Evolutionary conservation across 169 alveolate species (phyloP), one percentile per base, ranked within the genome.

Genomic region (Plasmodium malariae): DNA sequence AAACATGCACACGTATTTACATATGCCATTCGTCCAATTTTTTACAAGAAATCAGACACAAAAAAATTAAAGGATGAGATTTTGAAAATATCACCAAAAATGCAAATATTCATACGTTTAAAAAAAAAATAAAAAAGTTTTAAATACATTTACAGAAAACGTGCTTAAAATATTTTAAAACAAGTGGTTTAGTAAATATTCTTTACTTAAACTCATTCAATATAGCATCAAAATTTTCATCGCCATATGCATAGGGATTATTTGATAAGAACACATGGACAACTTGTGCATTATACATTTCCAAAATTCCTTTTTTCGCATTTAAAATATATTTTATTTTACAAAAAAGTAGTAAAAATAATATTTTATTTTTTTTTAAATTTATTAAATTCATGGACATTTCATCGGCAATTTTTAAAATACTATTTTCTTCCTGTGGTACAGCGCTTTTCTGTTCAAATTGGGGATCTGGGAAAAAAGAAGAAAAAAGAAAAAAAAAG

Each of bases 161-260:
- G n/a, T n/a, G n/a, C n/a, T 45, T 30, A 62, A 62, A 2, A 32
- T 62, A 62, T 28, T 30, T 14, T 11, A 9, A 28, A 14, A 62
- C 40, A 62, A 62, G 28, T 62, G 6, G 11, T 30, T 30, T 11
- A 12, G 2, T 19, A 24, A 19, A 51, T 1, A 60, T 19, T 4
- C 37, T 28, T 67, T 71, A 80, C 28, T 49, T 80, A 80, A 80
- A 80, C 24, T 80, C 90, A 59, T 80, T 80, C 12, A 80, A 45
- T 68, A 80, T 80, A 28, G 90, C 71, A 32, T 80, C 90, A 40
- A 49, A 80, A 51, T 80, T 80, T 40, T 80, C 90, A 57, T 80
- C 90, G 28, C 51, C 85, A 67, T 68, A 65, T 26, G 19, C 85
- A 32, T 80, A 34, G 14, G 83, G 73, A 60, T 80, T 80, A 59